Base-by-base conservation (phyloP, 2,329 filamentous ascomycete species). In the Fusarium buxicola region DNA sequence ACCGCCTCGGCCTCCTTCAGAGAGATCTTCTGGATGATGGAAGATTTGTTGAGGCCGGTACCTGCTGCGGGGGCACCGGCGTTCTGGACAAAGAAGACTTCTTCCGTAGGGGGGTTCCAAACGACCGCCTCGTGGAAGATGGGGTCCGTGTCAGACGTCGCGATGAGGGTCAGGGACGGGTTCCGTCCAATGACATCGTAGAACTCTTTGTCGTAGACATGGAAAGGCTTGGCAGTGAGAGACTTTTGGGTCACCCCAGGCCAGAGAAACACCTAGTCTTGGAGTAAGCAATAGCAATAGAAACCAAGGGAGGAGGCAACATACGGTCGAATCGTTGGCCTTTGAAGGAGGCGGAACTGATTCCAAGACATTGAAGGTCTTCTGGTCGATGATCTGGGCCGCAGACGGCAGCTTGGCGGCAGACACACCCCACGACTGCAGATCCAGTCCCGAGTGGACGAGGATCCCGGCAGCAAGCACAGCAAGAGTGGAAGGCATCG, bases 41-140 rank as follows among this genome's bases (percentile, higher is more conserved):
- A 77, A 0, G 82, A 84, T 67, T 83, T 84, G 46, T 80, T 76
- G 1, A 84, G 68, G 0, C 82, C 78, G 0, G 82, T 85, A 1
- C 83, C 83, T 3, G 82, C 77, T 6, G 73, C 79, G 0, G 56
- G 61, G 0, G 77, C 73, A 0, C 83, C 83, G 0, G 82, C 82
- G 34, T 82, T 83, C 55, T 85, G 82, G 0, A 79, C 81, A 44
- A 86, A 85, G 66, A 85, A 84, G 8, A 84, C 75, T 54, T 85
- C 82, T 24, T 84, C 78, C 0, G 80, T 83, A 2, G 75, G 76
- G 5, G 67, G 72, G 18, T 77, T 81, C 81, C 82, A 86, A 0
- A 84, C 77, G 7, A 83, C 81, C 4, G 84, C 84, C 60, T 86
- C 84, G 50, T 86, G 84, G 41, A 84, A 86, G 7, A 84, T 61